Conservation (phyloP, 2,329 filamentous ascomycete genomes). For the Fusarium sp. region DNA sequence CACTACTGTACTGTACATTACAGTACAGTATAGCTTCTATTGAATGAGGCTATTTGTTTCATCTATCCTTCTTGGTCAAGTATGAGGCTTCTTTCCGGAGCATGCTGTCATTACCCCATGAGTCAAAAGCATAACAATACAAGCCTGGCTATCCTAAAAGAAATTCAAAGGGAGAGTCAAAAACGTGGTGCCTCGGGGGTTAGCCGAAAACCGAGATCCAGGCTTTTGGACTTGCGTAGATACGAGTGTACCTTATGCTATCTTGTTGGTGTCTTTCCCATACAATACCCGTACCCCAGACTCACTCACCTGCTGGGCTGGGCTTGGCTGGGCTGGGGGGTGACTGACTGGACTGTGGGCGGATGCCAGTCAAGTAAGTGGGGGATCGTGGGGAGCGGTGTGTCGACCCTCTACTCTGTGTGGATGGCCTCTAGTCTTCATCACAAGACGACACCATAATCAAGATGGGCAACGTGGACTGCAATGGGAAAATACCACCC, state of each 20-base stretch:
- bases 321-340: neutral
- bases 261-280: neutral
- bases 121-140: conserved; percentile 6
- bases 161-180: neutral
- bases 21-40: neutral
- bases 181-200: conserved; percentile 28
- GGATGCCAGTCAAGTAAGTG: conserved; percentile 17
- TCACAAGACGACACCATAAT: conserved; percentile 17
- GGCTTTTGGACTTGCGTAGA: neutral
- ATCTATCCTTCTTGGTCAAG: neutral
- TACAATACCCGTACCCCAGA: conserved; percentile 30
- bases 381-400: conserved; percentile 43
- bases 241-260: neutral
- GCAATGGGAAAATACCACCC: conserved; percentile 19
- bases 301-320: neutral
- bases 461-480: conserved; percentile 28
- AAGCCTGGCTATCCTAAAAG: neutral
- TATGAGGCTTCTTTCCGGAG: neutral
- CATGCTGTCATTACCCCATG: neutral
- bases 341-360: conserved; percentile 5
- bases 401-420: conserved; percentile 28
- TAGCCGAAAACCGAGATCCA: conserved; percentile 34
- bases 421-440: conserved; percentile 33
- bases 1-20: neutral
- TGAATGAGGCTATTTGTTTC: neutral